Evolutionary conservation across 2,329 filamentous ascomycete genomes (phyloP), one percentile per base, ranked within the genome.

Genomic region (Verticillium dahliae): DNA sequence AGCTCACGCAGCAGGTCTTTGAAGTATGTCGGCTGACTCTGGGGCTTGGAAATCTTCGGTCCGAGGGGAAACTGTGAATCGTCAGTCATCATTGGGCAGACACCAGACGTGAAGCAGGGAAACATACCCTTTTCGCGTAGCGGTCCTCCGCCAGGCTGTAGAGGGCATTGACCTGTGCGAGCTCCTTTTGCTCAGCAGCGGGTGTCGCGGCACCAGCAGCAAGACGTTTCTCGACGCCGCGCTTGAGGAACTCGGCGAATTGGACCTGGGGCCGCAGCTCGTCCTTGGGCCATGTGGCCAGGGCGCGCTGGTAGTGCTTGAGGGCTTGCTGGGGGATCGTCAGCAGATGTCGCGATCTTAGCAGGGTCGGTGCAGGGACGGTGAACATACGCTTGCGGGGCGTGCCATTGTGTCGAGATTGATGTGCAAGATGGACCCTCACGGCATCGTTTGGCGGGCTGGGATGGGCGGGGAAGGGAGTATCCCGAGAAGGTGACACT

Each of bases 11-110:
- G 70, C 35, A 90, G 72, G 65, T 88, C 83, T 22, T 76, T 72
- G 69, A 87, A 90, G 70, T 90, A 87, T 0, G 80, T 83, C 41
- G 87, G 87, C 66, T 89, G 85, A 68, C 84, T 87, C 70, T 79
- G 80, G 14, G 87, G 87, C 60, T 78, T 73, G 62, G 88, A 74
- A 54, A 88, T 73, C 4, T 74, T 73, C 50, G 81, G 80, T n/a
- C 73, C 79, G 13, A 81, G 69, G 22, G 75, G 76, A 66, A 84
- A 81, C 79, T 81, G 61, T 27, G 41, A 15, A 38, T 34, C 34
- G 18, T 11, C 9, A 58, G 31, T 33, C 11, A 11, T 37, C 13
- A 22, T 15, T 41, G 1, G 15, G 33, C 4, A 18, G 10, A 35
- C 6, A 15, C 13, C 37, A 11, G 9, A 13, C 11, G 4, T 14